These are phyloP conservation scores for Wickerhamiella spandovensis DNA, from an alignment of 805 yeast genomes.

Conservation along the genomic window DNA sequence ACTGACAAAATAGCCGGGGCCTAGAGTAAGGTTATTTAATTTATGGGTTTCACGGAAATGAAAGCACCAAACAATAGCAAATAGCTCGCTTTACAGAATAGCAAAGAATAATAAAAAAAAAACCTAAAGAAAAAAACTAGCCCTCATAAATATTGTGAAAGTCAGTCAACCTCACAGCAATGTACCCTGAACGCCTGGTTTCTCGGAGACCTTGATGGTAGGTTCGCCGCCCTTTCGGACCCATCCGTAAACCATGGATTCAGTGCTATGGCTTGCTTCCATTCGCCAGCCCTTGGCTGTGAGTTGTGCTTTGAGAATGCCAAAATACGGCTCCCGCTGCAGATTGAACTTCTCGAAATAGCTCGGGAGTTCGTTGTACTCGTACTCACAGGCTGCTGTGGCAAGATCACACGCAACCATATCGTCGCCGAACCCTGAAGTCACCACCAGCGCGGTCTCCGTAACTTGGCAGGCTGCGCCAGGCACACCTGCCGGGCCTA, in stretches of 20 bases:
- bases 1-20: background rate
- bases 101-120: background rate
- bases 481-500: conserved; percentile 31
- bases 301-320: background rate
- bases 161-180: background rate
- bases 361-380: background rate
- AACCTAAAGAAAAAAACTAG: background rate
- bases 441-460: conserved; percentile 14
- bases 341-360: background rate
- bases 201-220: background rate
- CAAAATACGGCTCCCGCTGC: conserved; percentile 1
- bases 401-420: conserved; percentile 23
- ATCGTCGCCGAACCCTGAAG: conserved; percentile 32
- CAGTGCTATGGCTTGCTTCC: conserved; percentile 15
- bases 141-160: too few relatives aligned
- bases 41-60: too few relatives aligned
- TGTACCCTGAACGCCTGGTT: background rate
- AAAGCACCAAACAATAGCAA: too few relatives aligned
- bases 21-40: too few relatives aligned
- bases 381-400: conserved; percentile 1
- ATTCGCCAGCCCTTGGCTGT: background rate
- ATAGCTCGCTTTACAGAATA: too few relatives aligned
- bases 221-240: background rate
- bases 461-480: conserved; percentile 26
- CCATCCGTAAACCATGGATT: conserved; percentile 15